These are phyloP conservation scores for Aspergillus sclerotiicarbonarius DNA, from an alignment of 495 filamentous ascomycete genomes.

Conservation along the genomic window DNA sequence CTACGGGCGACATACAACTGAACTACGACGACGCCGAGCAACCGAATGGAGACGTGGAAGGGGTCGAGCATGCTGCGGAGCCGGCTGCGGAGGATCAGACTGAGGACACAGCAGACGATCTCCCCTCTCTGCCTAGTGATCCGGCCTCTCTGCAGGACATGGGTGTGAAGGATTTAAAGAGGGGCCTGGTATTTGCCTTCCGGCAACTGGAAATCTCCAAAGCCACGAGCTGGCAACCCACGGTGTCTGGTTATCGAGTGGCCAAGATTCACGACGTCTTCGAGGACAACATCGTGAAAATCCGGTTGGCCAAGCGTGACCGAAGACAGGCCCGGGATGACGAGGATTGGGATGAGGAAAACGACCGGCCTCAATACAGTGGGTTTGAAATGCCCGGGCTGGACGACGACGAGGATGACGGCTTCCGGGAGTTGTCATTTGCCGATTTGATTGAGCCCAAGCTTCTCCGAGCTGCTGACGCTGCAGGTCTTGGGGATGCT, in stretches of 20 bases:
- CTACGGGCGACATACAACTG: constrained; percentile 40
- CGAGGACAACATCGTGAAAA: constrained; percentile 47
- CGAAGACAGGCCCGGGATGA: constrained; percentile 47
- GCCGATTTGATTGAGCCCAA: constrained; percentile 61
- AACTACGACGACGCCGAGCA: constrained; percentile 52
- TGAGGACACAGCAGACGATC: constrained; percentile 38
- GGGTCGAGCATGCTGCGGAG: constrained; percentile 7
- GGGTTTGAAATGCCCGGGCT: constrained; percentile 68
- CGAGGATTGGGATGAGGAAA: constrained; percentile 49
- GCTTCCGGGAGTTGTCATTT: constrained; percentile 50
- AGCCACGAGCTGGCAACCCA: constrained; percentile 75
- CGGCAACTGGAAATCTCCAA: constrained; percentile 72
- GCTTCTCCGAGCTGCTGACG: constrained; percentile 45
- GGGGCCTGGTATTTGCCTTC: constrained; percentile 76
- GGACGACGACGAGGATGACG: constrained; percentile 55
- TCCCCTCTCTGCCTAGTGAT: constrained; percentile 68
- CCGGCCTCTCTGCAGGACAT: constrained; percentile 54
- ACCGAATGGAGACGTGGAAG: constrained; percentile 13
- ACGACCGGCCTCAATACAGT: constrained; percentile 57
- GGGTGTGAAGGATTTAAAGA: constrained; percentile 47
- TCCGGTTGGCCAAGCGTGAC: constrained; percentile 72
- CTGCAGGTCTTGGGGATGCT: constrained; percentile 18
- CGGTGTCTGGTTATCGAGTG: constrained; percentile 63
- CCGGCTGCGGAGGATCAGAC: neutral
- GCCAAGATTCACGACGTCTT: constrained; percentile 58